Percentiles rank a stretch among this genome's conserved stretches.
Evolutionary conservation across 1,139 yeast genomes (phyloP).

Genomic region (Geotrichum fermentans): DNA sequence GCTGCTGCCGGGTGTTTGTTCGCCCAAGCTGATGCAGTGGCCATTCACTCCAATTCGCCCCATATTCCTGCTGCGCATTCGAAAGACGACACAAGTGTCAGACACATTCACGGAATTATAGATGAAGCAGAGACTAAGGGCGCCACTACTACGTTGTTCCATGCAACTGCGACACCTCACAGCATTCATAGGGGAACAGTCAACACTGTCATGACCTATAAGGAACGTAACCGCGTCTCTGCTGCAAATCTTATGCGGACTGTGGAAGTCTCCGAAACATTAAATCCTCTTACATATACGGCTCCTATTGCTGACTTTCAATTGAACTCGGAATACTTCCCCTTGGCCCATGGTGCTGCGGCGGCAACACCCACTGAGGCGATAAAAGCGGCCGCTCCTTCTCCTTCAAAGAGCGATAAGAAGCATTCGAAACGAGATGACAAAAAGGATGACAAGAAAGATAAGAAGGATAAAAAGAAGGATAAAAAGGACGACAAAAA

Average conservation of each 20-base stretch:
- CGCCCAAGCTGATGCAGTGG: not conserved
- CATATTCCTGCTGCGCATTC: not conserved
- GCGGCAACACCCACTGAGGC: not conserved
- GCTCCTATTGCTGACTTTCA: not conserved
- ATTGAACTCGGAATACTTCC: not conserved
- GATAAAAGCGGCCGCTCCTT: not conserved
- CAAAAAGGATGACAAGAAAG: not conserved
- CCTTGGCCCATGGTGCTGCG: not conserved
- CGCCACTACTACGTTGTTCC: constrained; percentile 8
- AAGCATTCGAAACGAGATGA: not conserved
- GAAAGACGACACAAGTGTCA: not conserved
- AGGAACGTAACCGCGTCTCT: constrained; percentile 1
- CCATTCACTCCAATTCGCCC: not conserved
- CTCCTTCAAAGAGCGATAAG: not conserved
- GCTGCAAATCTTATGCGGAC: constrained; percentile 2
- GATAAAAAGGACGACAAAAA: not conserved
- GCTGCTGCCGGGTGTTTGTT: not conserved
- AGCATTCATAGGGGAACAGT: constrained; percentile 5
- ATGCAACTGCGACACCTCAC: constrained; percentile 1
- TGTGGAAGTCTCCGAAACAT: constrained; percentile 7
- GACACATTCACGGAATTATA: not conserved
- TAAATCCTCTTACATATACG: constrained; percentile 10
- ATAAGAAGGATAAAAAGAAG: not conserved
- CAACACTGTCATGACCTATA: constrained; percentile 1
- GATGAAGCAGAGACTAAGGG: not conserved